Evolutionary conservation across 108 stramenopile species (phyloP).

Genomic region (Phaeodactylum tricornutum): DNA sequence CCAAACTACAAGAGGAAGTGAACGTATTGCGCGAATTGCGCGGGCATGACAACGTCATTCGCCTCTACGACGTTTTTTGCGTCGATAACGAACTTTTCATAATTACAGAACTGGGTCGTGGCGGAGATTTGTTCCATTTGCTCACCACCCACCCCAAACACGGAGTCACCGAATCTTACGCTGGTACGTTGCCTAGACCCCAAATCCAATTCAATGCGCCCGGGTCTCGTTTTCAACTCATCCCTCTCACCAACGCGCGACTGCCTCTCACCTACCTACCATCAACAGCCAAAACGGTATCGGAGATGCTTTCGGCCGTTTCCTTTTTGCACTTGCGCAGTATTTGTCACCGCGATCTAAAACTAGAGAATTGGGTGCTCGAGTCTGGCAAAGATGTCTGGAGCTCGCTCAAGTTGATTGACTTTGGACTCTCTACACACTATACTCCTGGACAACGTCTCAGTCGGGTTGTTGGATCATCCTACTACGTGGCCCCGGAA

Average conservation of each 20-base stretch:
- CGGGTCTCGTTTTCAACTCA: constrained; percentile 9
- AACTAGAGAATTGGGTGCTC: constrained; percentile 91
- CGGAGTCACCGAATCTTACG: constrained; percentile 86
- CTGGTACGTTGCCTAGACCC: constrained; percentile 45
- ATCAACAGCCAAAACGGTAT: constrained; percentile 70
- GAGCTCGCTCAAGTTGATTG: constrained; percentile 87
- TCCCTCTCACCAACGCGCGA: background rate
- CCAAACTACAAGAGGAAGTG: constrained; percentile 88
- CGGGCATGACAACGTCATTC: constrained; percentile 70
- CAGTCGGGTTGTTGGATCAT: constrained; percentile 85
- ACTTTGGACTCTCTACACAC: constrained; percentile 92
- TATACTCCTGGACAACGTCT: constrained; percentile 80
- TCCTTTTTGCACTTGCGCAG: constrained; percentile 86
- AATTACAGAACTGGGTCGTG: constrained; percentile 85
- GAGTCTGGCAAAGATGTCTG: constrained; percentile 87
- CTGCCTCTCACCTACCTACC: constrained; percentile 4
- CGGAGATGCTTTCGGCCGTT: constrained; percentile 89
- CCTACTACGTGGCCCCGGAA: constrained; percentile 97
- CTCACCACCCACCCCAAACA: constrained; percentile 89
- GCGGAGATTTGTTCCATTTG: constrained; percentile 86
- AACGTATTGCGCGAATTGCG: constrained; percentile 81
- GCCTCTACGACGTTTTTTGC: constrained; percentile 71
- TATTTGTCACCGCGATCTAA: constrained; percentile 92
- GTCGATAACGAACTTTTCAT: constrained; percentile 70
- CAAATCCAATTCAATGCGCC: background rate